A percentile compares a stretch with the other conserved stretches of the same genome.
phyloP scores from a whole-genome alignment of 345 rosid genomes.

The Citrus mangshanensis region DNA sequence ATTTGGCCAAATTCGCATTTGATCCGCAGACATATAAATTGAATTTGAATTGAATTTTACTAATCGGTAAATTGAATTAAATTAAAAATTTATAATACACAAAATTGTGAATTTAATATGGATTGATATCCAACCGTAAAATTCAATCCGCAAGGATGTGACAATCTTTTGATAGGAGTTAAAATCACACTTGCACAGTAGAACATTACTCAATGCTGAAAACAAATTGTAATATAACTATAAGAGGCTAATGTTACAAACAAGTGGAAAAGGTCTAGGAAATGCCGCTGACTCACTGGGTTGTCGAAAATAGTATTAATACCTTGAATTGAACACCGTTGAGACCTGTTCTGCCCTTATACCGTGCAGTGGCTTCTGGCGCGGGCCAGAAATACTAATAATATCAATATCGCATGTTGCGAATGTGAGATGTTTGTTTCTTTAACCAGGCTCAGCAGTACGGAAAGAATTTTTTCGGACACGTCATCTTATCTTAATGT shows the following conservation, averaged over 20 bases:
- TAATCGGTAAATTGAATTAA: accelerated
- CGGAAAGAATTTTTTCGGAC: neutral
- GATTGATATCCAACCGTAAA: too few relatives aligned
- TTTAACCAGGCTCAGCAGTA: neutral
- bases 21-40: too few relatives aligned
- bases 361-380: neutral
- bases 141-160: neutral
- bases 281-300: neutral
- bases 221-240: too few relatives aligned
- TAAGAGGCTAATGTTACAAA: neutral
- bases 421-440: neutral
- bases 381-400: neutral
- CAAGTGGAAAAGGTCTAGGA: neutral
- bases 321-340: too few relatives aligned
- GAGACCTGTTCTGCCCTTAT: neutral
- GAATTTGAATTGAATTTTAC: too few relatives aligned
- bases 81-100: too few relatives aligned
- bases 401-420: neutral
- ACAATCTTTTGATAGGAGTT: too few relatives aligned
- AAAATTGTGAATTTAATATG: too few relatives aligned
- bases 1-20: too few relatives aligned
- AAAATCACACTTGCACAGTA: neutral
- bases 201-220: neutral
- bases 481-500: neutral
- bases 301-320: neutral